Base-by-base conservation (phyloP, 2,329 filamentous ascomycete genomes). In the Penicillium psychrosexuale region DNA sequence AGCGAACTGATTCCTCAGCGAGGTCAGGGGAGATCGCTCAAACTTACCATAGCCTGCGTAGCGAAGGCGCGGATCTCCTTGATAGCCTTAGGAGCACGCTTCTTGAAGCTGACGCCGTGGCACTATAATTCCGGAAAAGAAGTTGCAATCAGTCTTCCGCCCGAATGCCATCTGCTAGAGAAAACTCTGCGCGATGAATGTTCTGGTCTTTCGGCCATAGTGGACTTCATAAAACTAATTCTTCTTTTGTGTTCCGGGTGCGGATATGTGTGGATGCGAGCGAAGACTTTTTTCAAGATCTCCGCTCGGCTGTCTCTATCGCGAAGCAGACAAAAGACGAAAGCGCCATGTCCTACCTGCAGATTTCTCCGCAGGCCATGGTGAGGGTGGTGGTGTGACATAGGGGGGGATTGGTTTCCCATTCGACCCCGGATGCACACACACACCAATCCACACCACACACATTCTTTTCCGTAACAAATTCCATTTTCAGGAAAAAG, bases 31-130 rank as follows among this genome's bases (percentile, higher is more conserved):
- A 15, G 12, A 22, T 54, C 44, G 48, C 46, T 72, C 34, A 36
- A 53, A 78, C 91, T 78, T 91, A 99, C 94, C 95, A 99, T 99
- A 72, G 93, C 88, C 83, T 91, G 84, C 76, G 84, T 81, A 72
- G 94, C 91, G 76, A 99, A 99, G 72, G 82, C 85, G 82, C 91
- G 90, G 84, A 99, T 97, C 89, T 97, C 94, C 90, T 99, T 99
- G 85, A 99, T 95, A 75, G 94, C 94, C 75, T 86, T 85, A 78
- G 94, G 94, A 78, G 95, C 95, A 78, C 94, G 87, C 91, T 99
- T 97, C 90, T 99, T 99, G 91, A 99, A 99, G 78, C 85, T 86
- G 67, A 94, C 90, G 80, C 94, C 94, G 82, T 97, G 92, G 77
- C 97, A 83, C 94, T 97, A 79, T 78, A 61, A 58, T 52, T 57